Percentiles rank a stretch among this genome's conserved stretches.
Conservation (phyloP, 176 grass and related monocot genomes). For the Aegilops longissima region DNA sequence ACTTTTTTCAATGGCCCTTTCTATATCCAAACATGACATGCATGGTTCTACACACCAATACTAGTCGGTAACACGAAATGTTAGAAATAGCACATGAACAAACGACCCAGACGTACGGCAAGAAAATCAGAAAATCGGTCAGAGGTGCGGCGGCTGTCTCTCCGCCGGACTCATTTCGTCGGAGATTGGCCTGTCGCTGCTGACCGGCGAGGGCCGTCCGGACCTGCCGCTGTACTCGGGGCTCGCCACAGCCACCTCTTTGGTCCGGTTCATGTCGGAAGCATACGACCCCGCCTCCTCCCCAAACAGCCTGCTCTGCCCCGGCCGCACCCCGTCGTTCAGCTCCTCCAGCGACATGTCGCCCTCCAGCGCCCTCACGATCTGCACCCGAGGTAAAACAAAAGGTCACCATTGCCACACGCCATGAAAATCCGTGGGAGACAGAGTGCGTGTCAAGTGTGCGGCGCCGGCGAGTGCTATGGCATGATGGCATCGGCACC, state of each 20-base stretch:
- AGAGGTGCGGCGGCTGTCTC: neutral
- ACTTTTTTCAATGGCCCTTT: neutral
- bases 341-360: conserved; percentile 67
- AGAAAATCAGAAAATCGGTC: neutral
- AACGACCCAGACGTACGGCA: neutral
- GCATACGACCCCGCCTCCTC: conserved; percentile 16
- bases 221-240: conserved; percentile 24
- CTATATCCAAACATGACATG: neutral
- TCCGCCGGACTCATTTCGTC: conserved; percentile 21
- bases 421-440: neutral
- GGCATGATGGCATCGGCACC: conserved; percentile 10
- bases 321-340: conserved; percentile 57
- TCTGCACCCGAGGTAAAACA: conserved; percentile 26
- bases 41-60: neutral
- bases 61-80: too few relatives aligned
- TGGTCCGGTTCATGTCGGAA: conserved; percentile 29
- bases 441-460: neutral
- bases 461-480: neutral
- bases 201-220: neutral
- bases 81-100: too few relatives aligned
- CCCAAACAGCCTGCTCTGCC: conserved; percentile 57
- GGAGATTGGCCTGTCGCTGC: conserved; percentile 21
- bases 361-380: conserved; percentile 70
- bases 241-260: conserved; percentile 34
- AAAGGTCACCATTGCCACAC: neutral